Evolutionary conservation across 768 basidiomycete genomes (phyloP).

Genomic region (Leccinum subgranulosum): DNA sequence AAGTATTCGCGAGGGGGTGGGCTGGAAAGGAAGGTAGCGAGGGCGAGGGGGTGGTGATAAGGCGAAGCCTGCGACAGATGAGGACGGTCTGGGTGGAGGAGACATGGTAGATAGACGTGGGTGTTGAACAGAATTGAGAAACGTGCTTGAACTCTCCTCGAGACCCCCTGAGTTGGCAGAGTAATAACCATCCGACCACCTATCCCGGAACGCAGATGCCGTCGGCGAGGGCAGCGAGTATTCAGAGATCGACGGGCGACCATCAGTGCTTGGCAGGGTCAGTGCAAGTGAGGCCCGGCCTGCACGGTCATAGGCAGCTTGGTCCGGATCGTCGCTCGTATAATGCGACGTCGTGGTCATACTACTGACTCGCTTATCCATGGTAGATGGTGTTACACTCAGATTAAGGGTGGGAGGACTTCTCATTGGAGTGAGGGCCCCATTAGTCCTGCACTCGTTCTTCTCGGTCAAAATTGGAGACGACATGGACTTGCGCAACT

Average conservation of each 20-base stretch:
- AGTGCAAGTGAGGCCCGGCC: constrained; percentile 49
- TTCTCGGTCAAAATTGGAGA: constrained; percentile 51
- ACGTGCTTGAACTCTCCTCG: constrained; percentile 9
- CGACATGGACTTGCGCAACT: constrained; percentile 49
- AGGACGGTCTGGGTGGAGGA: constrained; percentile 61
- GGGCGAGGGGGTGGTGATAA: constrained; percentile 52
- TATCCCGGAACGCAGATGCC: constrained; percentile 76
- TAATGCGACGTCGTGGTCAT: constrained; percentile 25
- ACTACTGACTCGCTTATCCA: constrained; percentile 25
- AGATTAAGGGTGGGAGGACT: constrained; percentile 43
- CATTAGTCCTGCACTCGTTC: constrained; percentile 34
- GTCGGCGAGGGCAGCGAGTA: constrained; percentile 74
- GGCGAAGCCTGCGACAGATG: constrained; percentile 53
- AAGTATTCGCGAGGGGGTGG: constrained; percentile 15
- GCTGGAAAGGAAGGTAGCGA: constrained; percentile 18
- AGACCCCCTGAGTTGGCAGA: constrained; percentile 24
- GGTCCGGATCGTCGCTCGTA: constrained; percentile 41
- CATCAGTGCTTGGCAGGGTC: constrained; percentile 40
- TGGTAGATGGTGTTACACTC: constrained; percentile 29
- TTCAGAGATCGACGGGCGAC: constrained; percentile 58
- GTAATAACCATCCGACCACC: constrained; percentile 34
- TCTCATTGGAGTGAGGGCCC: constrained; percentile 30
- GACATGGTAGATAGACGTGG: constrained; percentile 37
- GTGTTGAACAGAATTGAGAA: constrained; percentile 23
- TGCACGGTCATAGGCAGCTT: constrained; percentile 22